A percentile compares a stretch with the other conserved stretches of the same genome.
phyloP scores from a whole-genome alignment of 805 yeast species.

The Isabelozyma pseudorhagii region DNA sequence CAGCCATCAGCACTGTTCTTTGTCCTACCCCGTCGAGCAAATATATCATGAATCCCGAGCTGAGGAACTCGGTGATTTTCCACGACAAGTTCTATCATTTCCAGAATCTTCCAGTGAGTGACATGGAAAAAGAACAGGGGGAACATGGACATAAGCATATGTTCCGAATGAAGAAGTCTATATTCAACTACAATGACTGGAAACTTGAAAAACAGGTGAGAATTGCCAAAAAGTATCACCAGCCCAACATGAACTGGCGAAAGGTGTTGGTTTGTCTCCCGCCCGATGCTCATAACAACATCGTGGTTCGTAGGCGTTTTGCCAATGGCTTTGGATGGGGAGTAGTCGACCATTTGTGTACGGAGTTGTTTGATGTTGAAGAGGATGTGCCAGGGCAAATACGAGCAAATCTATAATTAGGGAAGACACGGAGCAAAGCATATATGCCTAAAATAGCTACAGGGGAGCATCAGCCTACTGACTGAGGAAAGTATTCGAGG shows the following conservation, averaged over 20 bases:
- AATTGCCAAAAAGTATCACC: conserved; percentile 41
- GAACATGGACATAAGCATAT: conserved; percentile 3
- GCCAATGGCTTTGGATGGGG: conserved; percentile 49
- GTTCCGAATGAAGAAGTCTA: conserved; percentile 5
- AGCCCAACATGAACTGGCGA: conserved; percentile 37
- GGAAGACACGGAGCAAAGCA: background rate
- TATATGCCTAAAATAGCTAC: too few relatives aligned
- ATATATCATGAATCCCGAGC: conserved; percentile 30
- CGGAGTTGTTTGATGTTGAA: background rate
- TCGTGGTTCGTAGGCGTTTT: conserved; percentile 40
- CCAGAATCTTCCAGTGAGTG: conserved; percentile 22
- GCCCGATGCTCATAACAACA: conserved; percentile 47
- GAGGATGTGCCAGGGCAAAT: background rate
- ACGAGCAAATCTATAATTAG: background rate
- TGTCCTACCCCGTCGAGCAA: conserved; percentile 37
- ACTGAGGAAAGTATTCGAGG: too few relatives aligned
- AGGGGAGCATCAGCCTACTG: too few relatives aligned
- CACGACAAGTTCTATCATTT: conserved; percentile 41
- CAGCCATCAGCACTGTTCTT: conserved; percentile 36
- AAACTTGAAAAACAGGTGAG: conserved; percentile 36
- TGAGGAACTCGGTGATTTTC: conserved; percentile 35
- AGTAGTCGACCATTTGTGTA: conserved; percentile 38
- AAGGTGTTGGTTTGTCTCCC: conserved; percentile 41
- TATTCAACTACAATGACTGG: conserved; percentile 31
- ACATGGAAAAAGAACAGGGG: conserved; percentile 13